A percentile compares a stretch with the other conserved stretches of the same genome.
These are phyloP conservation scores for Cylindrodendrum hubeiense DNA, from an alignment of 2,329 filamentous ascomycete species.

Conservation along the genomic window DNA sequence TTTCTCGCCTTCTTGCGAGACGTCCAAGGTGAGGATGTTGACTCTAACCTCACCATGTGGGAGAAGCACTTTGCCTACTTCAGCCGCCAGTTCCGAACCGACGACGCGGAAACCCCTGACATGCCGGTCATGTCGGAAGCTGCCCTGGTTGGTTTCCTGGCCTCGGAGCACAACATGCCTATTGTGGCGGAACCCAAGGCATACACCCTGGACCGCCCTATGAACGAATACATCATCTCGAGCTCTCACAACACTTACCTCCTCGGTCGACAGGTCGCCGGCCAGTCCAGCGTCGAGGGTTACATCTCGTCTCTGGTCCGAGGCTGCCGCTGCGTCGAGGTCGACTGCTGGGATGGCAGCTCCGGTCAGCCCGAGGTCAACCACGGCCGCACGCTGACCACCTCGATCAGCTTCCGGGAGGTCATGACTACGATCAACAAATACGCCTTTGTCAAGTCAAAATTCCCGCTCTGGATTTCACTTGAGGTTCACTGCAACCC, in stretches of 20 bases:
- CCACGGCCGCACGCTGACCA: slow-evolving; percentile 91
- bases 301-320: slow-evolving; percentile 91
- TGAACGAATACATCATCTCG: slow-evolving; percentile 98
- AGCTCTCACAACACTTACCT: slow-evolving; percentile 99
- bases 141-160: slow-evolving; percentile 82
- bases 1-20: slow-evolving; percentile 82
- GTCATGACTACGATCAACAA: slow-evolving; percentile 94
- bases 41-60: slow-evolving; percentile 75
- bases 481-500: slow-evolving; percentile 94
- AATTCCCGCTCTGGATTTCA: slow-evolving; percentile 92
- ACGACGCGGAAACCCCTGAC: slow-evolving; percentile 58
- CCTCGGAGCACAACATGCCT: slow-evolving; percentile 79
- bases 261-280: slow-evolving; percentile 88
- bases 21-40: slow-evolving; percentile 81
- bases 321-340: slow-evolving; percentile 94
- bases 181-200: slow-evolving; percentile 71
- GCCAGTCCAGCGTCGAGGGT: slow-evolving; percentile 92
- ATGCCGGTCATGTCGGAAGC: slow-evolving; percentile 76
- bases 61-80: slow-evolving; percentile 78
- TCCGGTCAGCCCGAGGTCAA: slow-evolving; percentile 91
- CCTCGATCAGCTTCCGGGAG: slow-evolving; percentile 88
- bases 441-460: slow-evolving; percentile 90
- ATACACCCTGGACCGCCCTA: slow-evolving; percentile 79
- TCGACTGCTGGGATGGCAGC: slow-evolving; percentile 97
- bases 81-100: slow-evolving; percentile 68